Evolutionary conservation across 306 rosid species (phyloP), one percentile per base, ranked within the genome.

Genomic region (Phaseolus lunatus): DNA sequence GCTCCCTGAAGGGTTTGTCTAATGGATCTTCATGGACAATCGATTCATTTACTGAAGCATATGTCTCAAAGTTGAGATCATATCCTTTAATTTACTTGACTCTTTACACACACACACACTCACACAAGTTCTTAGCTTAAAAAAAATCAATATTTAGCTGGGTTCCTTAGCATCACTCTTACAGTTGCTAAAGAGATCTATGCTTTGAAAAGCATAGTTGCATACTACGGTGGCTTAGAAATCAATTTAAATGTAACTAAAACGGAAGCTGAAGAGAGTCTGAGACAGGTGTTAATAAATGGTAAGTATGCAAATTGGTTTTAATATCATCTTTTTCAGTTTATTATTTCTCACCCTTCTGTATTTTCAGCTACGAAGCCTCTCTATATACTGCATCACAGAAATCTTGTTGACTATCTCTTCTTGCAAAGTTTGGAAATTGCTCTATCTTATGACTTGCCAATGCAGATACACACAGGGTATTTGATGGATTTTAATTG

Each of bases 391-490:
- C 43, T 83, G 15, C 84, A 89, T 61, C 33, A 15, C 86, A 94
- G 90, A 76, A 85, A 76, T 85, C 81, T 94, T 33, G 74, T 90
- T 41, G 92, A 92, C 72, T 85, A 87, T 84, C 83, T 92, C 61
- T 92, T 94, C 85, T 84, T 90, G 75, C 80, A 31, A 69, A 90
- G 90, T 82, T 84, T 94, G 87, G 95, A 90, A 86, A 82, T 92
- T 67, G 93, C 96, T 81, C 85, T 78, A 66, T 65, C 81, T 53
- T 89, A 84, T 86, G 91, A 94, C 84, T 77, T 90, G 88, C 97
- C 97, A 59, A 77, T 94, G 87, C 98, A 94, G 89, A 86, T 94
- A 81, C 97, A 94, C 84, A 86, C 97, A 58, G 97, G 97, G 97
- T 92, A 89, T 83, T 20, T 11, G 10, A 48, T 47, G 14, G 5